A percentile compares a stretch with the other conserved stretches of the same genome.
Evolutionary conservation across 306 rosid genomes (phyloP).

Genomic region (cucumber (Cucumis sativus)): DNA sequence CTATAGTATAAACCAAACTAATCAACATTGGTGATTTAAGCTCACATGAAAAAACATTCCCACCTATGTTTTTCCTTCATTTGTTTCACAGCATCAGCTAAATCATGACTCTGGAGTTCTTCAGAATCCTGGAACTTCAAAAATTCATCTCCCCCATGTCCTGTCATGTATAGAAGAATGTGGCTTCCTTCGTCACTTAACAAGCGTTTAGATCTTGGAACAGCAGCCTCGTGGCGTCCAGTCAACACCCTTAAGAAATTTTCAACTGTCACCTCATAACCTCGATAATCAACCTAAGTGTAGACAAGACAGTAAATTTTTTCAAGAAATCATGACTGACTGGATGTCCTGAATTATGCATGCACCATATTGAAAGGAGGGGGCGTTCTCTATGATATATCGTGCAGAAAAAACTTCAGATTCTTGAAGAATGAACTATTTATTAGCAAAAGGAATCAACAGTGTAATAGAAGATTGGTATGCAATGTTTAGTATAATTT

Average conservation of each 20-base stretch:
- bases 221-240: slow-evolving; percentile 81
- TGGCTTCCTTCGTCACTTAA: slow-evolving; percentile 99
- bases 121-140: slow-evolving; percentile 94
- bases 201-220: slow-evolving; percentile 93
- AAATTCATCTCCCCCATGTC: slow-evolving; percentile 97
- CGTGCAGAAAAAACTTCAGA: background rate
- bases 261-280: slow-evolving; percentile 90
- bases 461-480: background rate
- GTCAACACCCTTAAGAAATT: slow-evolving; percentile 75
- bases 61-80: slow-evolving; percentile 94
- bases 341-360: background rate
- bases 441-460: background rate
- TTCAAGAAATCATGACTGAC: background rate
- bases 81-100: slow-evolving; percentile 95
- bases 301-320: slow-evolving; percentile 11
- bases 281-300: slow-evolving; percentile 90
- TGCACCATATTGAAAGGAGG: background rate
- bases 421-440: background rate
- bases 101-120: slow-evolving; percentile 98
- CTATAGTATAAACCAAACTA: background rate
- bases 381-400: background rate
- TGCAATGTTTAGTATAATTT: background rate
- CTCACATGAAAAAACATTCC: slow-evolving; percentile 1
- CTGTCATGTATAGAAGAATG: slow-evolving; percentile 90
- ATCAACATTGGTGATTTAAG: background rate